phyloP scores from a whole-genome alignment of 768 basidiomycete genomes.

The Cystofilobasidium bisporidii region DNA sequence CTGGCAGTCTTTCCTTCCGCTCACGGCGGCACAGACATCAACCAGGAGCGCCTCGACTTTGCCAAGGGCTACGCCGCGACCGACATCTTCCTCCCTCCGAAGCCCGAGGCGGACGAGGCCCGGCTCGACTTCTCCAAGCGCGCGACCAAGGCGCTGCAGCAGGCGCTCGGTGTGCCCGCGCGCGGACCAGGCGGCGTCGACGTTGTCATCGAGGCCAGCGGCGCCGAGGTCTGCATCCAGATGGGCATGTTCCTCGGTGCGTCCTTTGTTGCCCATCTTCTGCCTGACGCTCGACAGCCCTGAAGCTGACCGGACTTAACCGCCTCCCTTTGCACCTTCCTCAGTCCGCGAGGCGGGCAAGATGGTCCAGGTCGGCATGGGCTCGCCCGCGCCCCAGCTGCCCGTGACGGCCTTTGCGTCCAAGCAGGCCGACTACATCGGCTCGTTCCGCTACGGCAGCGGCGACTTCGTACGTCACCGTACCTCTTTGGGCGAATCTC shows the following conservation, averaged over 20 bases:
- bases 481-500: no score
- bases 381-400: constrained; percentile 61
- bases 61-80: constrained; percentile 77
- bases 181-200: constrained; percentile 65
- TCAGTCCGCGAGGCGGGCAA: constrained; percentile 20
- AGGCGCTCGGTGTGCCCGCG: constrained; percentile 57
- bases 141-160: constrained; percentile 58
- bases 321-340: not conserved
- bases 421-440: constrained; percentile 73
- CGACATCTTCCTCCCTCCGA: constrained; percentile 52
- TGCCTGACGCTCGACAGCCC: constrained; percentile 29
- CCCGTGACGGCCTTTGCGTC: constrained; percentile 59
- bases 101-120: constrained; percentile 56
- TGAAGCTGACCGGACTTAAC: not conserved
- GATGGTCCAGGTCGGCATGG: constrained; percentile 60
- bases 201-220: constrained; percentile 81
- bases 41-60: constrained; percentile 65
- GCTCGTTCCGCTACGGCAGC: constrained; percentile 80
- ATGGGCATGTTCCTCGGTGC: constrained; percentile 57
- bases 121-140: constrained; percentile 62
- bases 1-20: no score
- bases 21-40: constrained; percentile 34
- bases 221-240: constrained; percentile 85
- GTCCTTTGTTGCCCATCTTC: constrained; percentile 46
- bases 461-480: constrained; percentile 61